These are phyloP conservation scores for Streptanthus diversifolius DNA, from an alignment of 345 rosid genomes.

Conservation along the genomic window DNA sequence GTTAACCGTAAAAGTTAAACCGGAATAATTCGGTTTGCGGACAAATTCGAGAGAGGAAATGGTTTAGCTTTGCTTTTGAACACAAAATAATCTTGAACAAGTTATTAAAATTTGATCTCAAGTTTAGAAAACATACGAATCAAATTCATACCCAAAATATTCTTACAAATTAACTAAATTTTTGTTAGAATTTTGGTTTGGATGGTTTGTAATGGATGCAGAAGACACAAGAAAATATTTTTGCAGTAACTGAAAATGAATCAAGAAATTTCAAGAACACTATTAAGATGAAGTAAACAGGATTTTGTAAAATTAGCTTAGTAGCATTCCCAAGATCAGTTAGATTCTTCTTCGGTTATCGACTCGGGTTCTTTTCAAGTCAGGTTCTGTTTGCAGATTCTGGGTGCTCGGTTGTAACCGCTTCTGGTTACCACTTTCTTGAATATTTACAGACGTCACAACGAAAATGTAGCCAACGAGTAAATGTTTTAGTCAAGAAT, in stretches of 20 bases:
- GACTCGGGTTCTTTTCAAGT: slow-evolving; percentile 49
- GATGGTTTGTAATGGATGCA: background rate
- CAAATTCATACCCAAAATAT: no score
- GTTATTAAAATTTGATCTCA: no score
- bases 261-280: background rate
- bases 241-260: background rate
- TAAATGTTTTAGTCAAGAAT: background rate
- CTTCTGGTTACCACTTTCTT: slow-evolving; percentile 37
- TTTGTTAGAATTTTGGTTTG: background rate
- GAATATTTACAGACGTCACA: slow-evolving; percentile 42
- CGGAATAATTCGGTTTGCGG: background rate
- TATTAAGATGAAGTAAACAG: background rate
- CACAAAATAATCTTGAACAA: background rate
- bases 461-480: background rate
- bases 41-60: background rate
- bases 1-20: background rate
- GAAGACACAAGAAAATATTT: background rate
- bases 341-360: slow-evolving; percentile 81
- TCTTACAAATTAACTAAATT: background rate
- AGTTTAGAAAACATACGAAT: no score
- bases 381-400: slow-evolving; percentile 43
- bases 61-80: background rate
- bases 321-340: background rate
- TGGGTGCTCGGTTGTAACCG: slow-evolving; percentile 56
- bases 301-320: background rate